phyloP scores from a whole-genome alignment of 306 rosid species.

The Glycine tomentella region DNA sequence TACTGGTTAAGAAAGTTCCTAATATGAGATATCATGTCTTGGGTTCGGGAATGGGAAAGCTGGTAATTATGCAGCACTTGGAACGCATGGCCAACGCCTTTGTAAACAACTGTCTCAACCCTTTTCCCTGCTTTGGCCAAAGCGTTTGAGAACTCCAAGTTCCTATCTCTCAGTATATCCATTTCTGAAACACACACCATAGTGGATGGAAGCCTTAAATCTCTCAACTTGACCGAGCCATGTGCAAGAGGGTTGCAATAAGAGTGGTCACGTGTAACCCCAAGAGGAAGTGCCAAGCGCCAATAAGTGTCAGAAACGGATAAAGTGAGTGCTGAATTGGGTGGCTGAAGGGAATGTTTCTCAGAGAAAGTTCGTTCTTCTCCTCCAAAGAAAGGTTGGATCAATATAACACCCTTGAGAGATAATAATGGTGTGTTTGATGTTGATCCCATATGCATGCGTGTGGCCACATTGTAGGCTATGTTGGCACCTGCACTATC shows the following conservation, averaged over 20 bases:
- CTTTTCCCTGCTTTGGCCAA: conserved; percentile 69
- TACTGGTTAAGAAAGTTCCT: conserved; percentile 52
- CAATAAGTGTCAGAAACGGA: conserved; percentile 74
- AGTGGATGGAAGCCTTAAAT: conserved; percentile 52
- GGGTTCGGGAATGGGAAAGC: conserved; percentile 60
- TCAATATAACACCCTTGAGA: conserved; percentile 70
- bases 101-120: conserved; percentile 61
- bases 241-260: conserved; percentile 74
- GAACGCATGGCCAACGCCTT: conserved; percentile 87
- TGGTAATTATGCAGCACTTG: conserved; percentile 77
- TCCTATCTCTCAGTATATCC: conserved; percentile 78
- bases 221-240: conserved; percentile 55
- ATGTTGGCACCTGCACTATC: conserved; percentile 96
- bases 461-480: conserved; percentile 71
- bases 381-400: conserved; percentile 94
- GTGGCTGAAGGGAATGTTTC: conserved; percentile 58
- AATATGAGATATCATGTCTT: conserved; percentile 69
- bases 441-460: conserved; percentile 41
- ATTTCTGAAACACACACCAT: conserved; percentile 78
- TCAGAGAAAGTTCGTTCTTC: conserved; percentile 74
- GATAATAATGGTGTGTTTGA: conserved; percentile 42
- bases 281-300: conserved; percentile 77
- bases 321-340: conserved; percentile 65
- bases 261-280: conserved; percentile 72
- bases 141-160: conserved; percentile 66